Evolutionary conservation across 257 asterid species (phyloP).

Genomic region (Petunia axillaris): DNA sequence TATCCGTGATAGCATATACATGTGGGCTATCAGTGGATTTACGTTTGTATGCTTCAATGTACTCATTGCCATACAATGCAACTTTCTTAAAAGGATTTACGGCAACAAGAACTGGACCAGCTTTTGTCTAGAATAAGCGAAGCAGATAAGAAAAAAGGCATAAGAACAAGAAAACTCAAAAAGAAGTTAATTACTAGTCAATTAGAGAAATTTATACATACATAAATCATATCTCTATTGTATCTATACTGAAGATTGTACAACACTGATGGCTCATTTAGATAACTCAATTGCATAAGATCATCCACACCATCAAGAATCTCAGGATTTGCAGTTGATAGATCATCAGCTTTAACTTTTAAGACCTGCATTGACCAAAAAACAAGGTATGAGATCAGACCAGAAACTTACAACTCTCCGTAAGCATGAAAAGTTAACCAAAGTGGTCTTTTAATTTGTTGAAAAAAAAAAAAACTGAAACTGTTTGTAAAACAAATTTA

Average conservation of each 20-base stretch:
- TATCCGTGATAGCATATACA: constrained; percentile 93
- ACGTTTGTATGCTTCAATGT: constrained; percentile 79
- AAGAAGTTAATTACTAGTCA: constrained; percentile 30
- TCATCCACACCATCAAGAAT: constrained; percentile 98
- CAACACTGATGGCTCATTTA: constrained; percentile 94
- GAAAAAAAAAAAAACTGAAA: neutral
- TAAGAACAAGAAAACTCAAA: constrained; percentile 23
- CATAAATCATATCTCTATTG: constrained; percentile 79
- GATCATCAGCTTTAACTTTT: constrained; percentile 67
- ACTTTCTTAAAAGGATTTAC: constrained; percentile 93
- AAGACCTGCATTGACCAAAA: constrained; percentile 53
- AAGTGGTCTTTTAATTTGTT: neutral
- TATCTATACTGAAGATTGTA: constrained; percentile 94
- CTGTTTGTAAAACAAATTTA: neutral
- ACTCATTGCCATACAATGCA: constrained; percentile 70
- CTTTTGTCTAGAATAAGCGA: constrained; percentile 77
- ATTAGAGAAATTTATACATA: constrained; percentile 46
- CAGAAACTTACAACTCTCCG: constrained; percentile 2
- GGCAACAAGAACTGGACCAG: constrained; percentile 98
- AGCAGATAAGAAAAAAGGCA: constrained; percentile 32
- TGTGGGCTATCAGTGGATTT: constrained; percentile 81
- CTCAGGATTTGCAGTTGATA: constrained; percentile 91
- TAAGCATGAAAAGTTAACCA: constrained; percentile 19
- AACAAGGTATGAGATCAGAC: constrained; percentile 18
- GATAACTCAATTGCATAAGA: constrained; percentile 95